Percentiles rank a stretch among this genome's conserved stretches.
Evolutionary conservation across 2,329 filamentous ascomycete genomes (phyloP).

Genomic region (Diaporthe sp.): DNA sequence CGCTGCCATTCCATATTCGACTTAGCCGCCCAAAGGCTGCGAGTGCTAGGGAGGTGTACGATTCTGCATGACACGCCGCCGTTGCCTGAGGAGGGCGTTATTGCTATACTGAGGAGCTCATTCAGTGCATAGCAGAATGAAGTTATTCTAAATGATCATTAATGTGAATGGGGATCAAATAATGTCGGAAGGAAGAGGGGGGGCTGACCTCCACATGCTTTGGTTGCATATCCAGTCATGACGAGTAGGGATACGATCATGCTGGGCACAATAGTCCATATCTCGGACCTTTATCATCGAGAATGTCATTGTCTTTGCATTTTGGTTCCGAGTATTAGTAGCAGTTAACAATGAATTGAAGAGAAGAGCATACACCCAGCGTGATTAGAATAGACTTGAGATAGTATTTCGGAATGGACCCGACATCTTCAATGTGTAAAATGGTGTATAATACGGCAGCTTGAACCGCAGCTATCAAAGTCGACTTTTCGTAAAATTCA

Average conservation of each 20-base stretch:
- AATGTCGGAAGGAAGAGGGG: neutral
- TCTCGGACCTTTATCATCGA: conserved; percentile 7
- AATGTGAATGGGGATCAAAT: neutral
- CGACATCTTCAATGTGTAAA: neutral
- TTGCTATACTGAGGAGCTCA: neutral
- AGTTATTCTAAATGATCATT: neutral
- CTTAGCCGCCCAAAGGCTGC: neutral
- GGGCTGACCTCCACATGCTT: neutral
- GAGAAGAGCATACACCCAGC: neutral
- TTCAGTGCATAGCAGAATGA: conserved; percentile 1
- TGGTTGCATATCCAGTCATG: neutral
- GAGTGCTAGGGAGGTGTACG: neutral
- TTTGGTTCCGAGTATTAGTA: neutral
- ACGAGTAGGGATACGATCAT: neutral
- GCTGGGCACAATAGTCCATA: neutral
- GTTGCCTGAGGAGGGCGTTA: neutral
- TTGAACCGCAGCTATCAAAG: neutral
- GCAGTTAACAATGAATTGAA: neutral
- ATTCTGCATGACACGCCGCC: neutral
- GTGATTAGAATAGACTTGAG: neutral
- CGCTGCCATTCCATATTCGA: neutral
- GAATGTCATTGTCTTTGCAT: neutral
- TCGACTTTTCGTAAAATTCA: neutral
- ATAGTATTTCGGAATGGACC: neutral
- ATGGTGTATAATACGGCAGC: neutral